phyloP scores from a whole-genome alignment of 768 basidiomycete genomes.

The Boletellus ananas region DNA sequence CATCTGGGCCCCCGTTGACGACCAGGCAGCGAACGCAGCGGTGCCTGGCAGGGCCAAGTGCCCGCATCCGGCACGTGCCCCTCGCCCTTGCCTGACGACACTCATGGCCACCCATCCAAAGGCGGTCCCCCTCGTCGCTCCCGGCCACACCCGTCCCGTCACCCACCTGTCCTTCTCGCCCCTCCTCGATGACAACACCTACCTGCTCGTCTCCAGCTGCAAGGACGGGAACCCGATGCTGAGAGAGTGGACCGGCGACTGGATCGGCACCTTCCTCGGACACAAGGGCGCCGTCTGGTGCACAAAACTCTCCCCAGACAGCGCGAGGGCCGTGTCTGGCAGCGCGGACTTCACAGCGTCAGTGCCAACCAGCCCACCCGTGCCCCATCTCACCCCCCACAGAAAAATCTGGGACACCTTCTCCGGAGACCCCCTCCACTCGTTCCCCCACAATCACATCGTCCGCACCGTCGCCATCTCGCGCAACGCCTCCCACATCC shows the following conservation, averaged over 20 bases:
- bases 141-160: constrained; percentile 84
- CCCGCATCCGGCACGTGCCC: too few relatives aligned
- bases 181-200: constrained; percentile 79
- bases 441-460: constrained; percentile 98
- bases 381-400: constrained; percentile 9
- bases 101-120: constrained; percentile 63
- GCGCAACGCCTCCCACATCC: constrained; percentile 59
- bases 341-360: constrained; percentile 98
- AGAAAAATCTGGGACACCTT: constrained; percentile 98
- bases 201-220: constrained; percentile 91
- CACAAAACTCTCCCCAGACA: constrained; percentile 84
- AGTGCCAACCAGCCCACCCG: constrained; percentile 28
- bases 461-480: constrained; percentile 93
- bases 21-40: not conserved
- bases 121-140: constrained; percentile 76
- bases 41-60: not conserved
- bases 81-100: constrained; percentile 19
- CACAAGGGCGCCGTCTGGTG: constrained; percentile 98
- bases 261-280: constrained; percentile 91
- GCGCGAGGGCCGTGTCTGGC: constrained; percentile 82
- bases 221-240: constrained; percentile 99
- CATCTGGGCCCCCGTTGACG: constrained; percentile 5
- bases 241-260: constrained; percentile 96
- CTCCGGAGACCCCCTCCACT: constrained; percentile 81
- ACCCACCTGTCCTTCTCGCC: constrained; percentile 92